Evolutionary conservation across 1,284 basidiomycete genomes (phyloP), one percentile per base, ranked within the genome.

Genomic region (Cryptococcus sp.): DNA sequence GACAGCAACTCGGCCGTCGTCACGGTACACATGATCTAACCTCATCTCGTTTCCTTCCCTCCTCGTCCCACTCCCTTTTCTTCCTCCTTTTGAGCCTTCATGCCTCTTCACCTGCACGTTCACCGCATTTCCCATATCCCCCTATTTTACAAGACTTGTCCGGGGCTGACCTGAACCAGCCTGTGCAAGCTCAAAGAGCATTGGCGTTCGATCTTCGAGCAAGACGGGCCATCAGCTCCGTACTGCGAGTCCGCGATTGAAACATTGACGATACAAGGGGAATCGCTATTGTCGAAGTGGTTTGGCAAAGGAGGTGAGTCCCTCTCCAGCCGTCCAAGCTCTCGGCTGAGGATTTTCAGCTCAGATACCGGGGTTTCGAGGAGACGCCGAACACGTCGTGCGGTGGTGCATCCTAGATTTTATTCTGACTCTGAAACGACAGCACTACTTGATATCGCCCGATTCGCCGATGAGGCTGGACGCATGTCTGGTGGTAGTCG

Each of bases 161-260:
- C 23, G 23, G 23, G 23, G 23, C 23, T 23, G 23, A 23, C 23
- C 23, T 23, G 23, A 23, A 23, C 23, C 23, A 23, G 23, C 23
- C 54, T 69, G 5, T 68, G 67, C 55, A 63, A 65, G 60, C 58
- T 69, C 8, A 68, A 69, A 52, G 69, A 71, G 47, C 63, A 69
- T 49, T 71, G 69, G 69, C 59, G 63, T 14, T 56, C 63, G 7
- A 58, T 68, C 14, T 65, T 63, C 54, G 63, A 65, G 38, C 48
- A 59, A 5, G 58, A 57, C 14, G 35, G 53, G 11, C 56, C 63
- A 3, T 64, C 67, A 41, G 46, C 58, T 3, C 57, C 59, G 3
- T 68, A 66, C 43, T 54, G 59, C 48, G 69, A 68, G 31, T 50
- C 64, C 4, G 66, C 64, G 2, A 60, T 67, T 34, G 69, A 69